phyloP scores from a whole-genome alignment of 202 grass and related monocot genomes.

The Bolboschoenoplectus hybrid region DNA sequence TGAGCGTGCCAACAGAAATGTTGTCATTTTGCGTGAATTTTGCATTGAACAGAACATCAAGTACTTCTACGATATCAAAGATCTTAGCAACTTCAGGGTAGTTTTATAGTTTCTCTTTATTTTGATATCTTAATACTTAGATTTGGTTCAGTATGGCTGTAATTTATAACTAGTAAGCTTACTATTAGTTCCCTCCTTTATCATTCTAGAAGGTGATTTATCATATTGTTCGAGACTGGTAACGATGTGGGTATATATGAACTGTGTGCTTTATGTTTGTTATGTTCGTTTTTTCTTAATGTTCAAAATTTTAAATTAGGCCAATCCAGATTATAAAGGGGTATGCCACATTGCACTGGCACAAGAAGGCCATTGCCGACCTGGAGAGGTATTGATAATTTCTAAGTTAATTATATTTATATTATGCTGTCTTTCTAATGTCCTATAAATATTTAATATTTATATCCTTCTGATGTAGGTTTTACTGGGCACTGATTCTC shows the following conservation, averaged over 20 bases:
- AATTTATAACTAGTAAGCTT: not conserved
- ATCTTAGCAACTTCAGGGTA: constrained; percentile 81
- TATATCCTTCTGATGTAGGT: constrained; percentile 50
- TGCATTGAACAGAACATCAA: constrained; percentile 87
- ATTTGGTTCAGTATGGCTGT: not conserved
- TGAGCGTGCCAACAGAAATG: constrained; percentile 87
- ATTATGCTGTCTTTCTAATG: not conserved
- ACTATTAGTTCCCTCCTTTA: not conserved
- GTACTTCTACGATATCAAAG: constrained; percentile 94
- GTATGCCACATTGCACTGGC: constrained; percentile 90
- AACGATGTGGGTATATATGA: not conserved
- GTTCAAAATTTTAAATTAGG: constrained; percentile 47
- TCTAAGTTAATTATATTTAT: not conserved
- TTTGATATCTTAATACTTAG: not conserved
- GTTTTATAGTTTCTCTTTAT: not conserved
- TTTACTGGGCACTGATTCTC: constrained; percentile 93
- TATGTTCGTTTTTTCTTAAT: constrained; percentile 25
- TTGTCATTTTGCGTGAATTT: constrained; percentile 84
- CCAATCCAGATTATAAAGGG: constrained; percentile 95
- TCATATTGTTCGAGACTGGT: not conserved
- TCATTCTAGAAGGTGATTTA: not conserved
- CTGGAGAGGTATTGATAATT: constrained; percentile 64
- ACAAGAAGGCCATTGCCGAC: constrained; percentile 94
- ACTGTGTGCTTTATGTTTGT: not conserved
- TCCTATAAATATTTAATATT: constrained; percentile 21